These are phyloP conservation scores for Colletotrichum eleusines DNA, from an alignment of 2,329 filamentous ascomycete genomes.

Conservation along the genomic window DNA sequence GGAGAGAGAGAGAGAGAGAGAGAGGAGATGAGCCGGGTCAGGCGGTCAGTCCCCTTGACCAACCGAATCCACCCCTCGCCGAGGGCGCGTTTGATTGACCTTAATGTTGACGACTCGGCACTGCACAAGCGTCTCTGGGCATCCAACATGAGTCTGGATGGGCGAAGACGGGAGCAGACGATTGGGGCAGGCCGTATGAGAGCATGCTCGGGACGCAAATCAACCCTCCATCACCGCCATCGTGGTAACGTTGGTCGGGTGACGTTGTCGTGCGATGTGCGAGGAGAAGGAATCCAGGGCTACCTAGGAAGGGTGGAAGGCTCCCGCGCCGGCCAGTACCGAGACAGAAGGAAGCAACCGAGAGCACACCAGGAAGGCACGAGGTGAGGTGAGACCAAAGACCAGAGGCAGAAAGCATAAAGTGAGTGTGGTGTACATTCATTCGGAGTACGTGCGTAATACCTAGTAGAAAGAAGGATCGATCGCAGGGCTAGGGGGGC, in stretches of 20 bases:
- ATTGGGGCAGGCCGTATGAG: slow-evolving; percentile 21
- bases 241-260: not conserved
- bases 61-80: slow-evolving; percentile 32
- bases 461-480: not conserved
- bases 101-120: slow-evolving; percentile 21
- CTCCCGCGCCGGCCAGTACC: slow-evolving; percentile 12
- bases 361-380: not conserved
- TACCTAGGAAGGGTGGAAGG: not conserved
- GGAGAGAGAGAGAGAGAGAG: too few relatives aligned
- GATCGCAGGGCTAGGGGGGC: slow-evolving; percentile 20
- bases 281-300: slow-evolving; percentile 4
- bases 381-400: not conserved
- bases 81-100: slow-evolving; percentile 25
- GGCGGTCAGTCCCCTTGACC: slow-evolving; percentile 22
- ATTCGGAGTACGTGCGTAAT: too few relatives aligned
- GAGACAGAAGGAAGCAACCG: slow-evolving; percentile 26
- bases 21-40: slow-evolving; percentile 11
- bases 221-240: not conserved
- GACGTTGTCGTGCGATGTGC: slow-evolving; percentile 4
- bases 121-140: not conserved
- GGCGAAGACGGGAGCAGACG: not conserved
- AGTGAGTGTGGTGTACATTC: not conserved
- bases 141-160: not conserved
- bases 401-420: not conserved
- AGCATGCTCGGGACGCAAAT: not conserved